These are phyloP conservation scores for Orbilia blumenaviensis DNA, from an alignment of 2,329 filamentous ascomycete species.

Conservation along the genomic window DNA sequence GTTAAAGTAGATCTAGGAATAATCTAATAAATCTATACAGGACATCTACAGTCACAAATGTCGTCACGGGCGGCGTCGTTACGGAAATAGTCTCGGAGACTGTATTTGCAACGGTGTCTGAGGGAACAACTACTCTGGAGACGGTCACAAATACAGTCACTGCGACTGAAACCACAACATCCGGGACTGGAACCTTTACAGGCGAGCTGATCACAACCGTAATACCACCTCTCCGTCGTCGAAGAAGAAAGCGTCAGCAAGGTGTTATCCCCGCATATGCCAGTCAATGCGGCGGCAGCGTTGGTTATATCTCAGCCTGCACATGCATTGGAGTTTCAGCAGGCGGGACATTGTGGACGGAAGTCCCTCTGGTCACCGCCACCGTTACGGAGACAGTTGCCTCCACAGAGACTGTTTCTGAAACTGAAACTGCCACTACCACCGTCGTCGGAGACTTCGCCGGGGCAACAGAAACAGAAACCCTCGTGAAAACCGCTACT, in stretches of 20 bases:
- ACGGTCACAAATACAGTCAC: conserved; percentile 10
- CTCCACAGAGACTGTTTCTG: background rate
- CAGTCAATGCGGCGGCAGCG: conserved; percentile 48
- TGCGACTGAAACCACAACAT: background rate
- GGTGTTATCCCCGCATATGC: conserved; percentile 57
- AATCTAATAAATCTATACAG: background rate
- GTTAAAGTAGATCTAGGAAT: background rate
- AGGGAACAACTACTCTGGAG: background rate
- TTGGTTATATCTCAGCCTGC: conserved; percentile 56
- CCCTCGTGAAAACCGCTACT: conserved; percentile 1
- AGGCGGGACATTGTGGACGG: conserved; percentile 34
- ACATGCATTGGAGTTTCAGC: conserved; percentile 56
- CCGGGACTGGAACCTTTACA: background rate
- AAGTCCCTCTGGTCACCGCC: conserved; percentile 51
- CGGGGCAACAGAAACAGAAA: conserved; percentile 5
- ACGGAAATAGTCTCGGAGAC: conserved; percentile 8
- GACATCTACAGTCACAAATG: background rate
- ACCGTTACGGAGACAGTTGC: conserved; percentile 4
- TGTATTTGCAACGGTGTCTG: background rate
- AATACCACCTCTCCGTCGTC: background rate
- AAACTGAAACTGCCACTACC: background rate
- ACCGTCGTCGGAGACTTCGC: background rate
- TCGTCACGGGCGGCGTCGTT: background rate
- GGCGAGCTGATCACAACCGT: background rate
- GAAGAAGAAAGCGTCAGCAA: background rate